Evolutionary conservation across 352 stramenopile species (phyloP).

Genomic region (Pythium sp.): DNA sequence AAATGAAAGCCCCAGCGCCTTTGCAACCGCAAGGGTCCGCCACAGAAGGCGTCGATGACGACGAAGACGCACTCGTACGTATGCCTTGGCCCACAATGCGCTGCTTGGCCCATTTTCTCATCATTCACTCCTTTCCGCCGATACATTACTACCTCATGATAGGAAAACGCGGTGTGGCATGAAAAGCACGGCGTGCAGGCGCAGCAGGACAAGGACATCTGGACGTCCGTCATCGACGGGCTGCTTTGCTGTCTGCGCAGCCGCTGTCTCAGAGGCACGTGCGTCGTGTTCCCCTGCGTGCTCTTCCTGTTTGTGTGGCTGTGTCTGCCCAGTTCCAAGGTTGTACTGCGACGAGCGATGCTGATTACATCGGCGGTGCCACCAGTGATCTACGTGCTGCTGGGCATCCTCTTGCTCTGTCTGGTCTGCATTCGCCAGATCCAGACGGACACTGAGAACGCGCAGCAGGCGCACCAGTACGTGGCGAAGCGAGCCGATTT

Average conservation of each 20-base stretch:
- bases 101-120: background rate
- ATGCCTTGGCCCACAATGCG: background rate
- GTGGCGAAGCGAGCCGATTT: slow-evolving; percentile 33
- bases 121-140: too few species aligned
- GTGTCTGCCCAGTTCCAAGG: slow-evolving; percentile 27
- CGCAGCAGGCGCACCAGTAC: slow-evolving; percentile 56
- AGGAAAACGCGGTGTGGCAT: slow-evolving; percentile 64
- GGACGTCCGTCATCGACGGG: slow-evolving; percentile 35
- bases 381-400: slow-evolving; percentile 34
- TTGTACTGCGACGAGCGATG: slow-evolving; percentile 27
- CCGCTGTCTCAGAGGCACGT: slow-evolving; percentile 49
- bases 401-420: slow-evolving; percentile 30
- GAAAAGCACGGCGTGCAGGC: slow-evolving; percentile 33
- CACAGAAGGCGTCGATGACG: slow-evolving; percentile 16
- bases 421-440: slow-evolving; percentile 60
- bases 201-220: slow-evolving; percentile 25
- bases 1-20: slow-evolving; percentile 6
- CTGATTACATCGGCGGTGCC: slow-evolving; percentile 49
- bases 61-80: slow-evolving; percentile 26
- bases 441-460: slow-evolving; percentile 48
- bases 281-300: slow-evolving; percentile 49
- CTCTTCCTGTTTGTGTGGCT: slow-evolving; percentile 56
- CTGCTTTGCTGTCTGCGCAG: slow-evolving; percentile 68
- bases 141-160: background rate
- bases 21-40: slow-evolving; percentile 8